A percentile compares a stretch with the other conserved stretches of the same genome.
phyloP scores from a whole-genome alignment of 2,329 filamentous ascomycete genomes.

The Penicillium corylophilum region DNA sequence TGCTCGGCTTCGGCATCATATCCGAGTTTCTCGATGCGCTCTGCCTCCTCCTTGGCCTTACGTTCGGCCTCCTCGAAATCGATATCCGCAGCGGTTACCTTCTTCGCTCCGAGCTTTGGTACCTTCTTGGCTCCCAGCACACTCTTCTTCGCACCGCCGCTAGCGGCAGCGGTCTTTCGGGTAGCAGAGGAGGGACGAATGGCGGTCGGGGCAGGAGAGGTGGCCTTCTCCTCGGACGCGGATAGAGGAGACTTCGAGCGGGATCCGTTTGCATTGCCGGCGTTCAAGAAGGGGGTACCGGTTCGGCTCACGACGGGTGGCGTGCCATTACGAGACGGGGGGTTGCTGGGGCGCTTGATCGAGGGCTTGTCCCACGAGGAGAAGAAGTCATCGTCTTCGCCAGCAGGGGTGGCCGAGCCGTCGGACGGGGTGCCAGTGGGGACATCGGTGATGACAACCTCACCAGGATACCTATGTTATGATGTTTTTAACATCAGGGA shows the following conservation, averaged over 20 bases:
- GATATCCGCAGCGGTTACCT: conserved; percentile 71
- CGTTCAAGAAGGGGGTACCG: conserved; percentile 84
- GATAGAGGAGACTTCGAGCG: conserved; percentile 81
- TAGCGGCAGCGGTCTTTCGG: conserved; percentile 65
- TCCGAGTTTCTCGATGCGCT: conserved; percentile 90
- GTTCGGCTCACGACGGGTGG: conserved; percentile 78
- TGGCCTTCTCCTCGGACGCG: conserved; percentile 52
- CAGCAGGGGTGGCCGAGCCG: conserved; percentile 72
- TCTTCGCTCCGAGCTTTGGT: conserved; percentile 87
- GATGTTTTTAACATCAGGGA: conserved; percentile 11
- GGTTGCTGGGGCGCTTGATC: conserved; percentile 94
- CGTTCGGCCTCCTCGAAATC: conserved; percentile 98
- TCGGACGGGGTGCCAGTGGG: conserved; percentile 60
- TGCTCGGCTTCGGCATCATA: conserved; percentile 91
- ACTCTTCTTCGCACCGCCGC: conserved; percentile 72
- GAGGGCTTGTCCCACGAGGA: conserved; percentile 98
- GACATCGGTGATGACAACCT: conserved; percentile 80
- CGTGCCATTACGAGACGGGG: conserved; percentile 83
- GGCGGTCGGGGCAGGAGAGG: conserved; percentile 58
- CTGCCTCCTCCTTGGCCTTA: conserved; percentile 95
- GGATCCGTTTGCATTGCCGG: conserved; percentile 67
- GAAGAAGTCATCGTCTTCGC: conserved; percentile 94
- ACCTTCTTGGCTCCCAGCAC: conserved; percentile 84
- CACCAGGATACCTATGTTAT: conserved; percentile 67
- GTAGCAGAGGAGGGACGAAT: conserved; percentile 77